Percentiles rank a stretch among this genome's conserved stretches.
Conservation (phyloP, 169 alveolate genomes). For the Pseudocohnilembus persalinus region DNA sequence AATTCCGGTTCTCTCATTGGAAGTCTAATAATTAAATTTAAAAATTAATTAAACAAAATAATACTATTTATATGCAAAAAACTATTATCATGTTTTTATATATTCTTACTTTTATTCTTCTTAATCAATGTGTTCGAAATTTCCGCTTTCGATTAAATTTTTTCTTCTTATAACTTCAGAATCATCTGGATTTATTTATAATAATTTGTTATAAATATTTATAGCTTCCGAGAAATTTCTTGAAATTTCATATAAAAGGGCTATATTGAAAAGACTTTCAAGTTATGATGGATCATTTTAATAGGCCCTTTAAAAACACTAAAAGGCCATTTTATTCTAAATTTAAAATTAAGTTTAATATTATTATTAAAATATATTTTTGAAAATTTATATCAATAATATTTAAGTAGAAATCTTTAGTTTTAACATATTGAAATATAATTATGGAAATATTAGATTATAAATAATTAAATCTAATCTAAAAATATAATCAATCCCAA, state of each 20-base stretch:
- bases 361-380: too few species aligned
- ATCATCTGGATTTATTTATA: background rate
- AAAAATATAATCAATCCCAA: too few species aligned
- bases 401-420: too few species aligned
- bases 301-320: background rate
- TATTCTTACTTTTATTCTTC: background rate
- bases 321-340: background rate
- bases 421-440: too few species aligned
- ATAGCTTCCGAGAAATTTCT: background rate
- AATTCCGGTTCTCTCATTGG: background rate
- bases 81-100: too few species aligned
- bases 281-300: background rate
- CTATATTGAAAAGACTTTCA: background rate
- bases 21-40: background rate
- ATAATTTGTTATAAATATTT: too few species aligned
- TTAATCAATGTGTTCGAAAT: background rate
- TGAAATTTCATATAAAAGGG: background rate
- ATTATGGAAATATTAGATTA: too few species aligned
- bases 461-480: too few species aligned
- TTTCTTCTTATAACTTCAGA: background rate
- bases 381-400: too few species aligned
- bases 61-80: too few species aligned
- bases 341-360: too few species aligned
- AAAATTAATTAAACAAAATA: too few species aligned
- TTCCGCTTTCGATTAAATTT: background rate